Conservation (phyloP, 2,329 filamentous ascomycete genomes). For the Alternaria gansuensis region DNA sequence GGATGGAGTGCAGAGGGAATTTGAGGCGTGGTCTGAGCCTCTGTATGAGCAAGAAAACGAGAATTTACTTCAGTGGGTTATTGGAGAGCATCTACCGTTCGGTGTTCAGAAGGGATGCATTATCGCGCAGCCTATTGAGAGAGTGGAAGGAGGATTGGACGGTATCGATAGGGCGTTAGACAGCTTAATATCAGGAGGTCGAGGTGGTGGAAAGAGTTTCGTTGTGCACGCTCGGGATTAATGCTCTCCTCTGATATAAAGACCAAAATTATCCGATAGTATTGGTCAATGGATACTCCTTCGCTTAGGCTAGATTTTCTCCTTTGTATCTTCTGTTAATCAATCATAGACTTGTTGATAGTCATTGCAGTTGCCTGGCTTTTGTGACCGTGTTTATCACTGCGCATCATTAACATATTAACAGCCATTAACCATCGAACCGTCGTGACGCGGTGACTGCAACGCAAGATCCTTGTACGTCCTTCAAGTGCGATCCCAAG, state of each 20-base stretch:
- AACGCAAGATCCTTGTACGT: neutral
- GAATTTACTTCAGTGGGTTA: neutral
- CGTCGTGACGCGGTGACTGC: neutral
- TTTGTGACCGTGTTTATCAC: neutral
- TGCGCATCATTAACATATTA: neutral
- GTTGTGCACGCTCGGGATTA: neutral
- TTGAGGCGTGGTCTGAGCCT: conserved; percentile 1
- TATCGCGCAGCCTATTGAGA: neutral
- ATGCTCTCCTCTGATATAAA: neutral
- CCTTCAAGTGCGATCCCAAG: neutral
- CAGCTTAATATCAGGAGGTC: neutral
- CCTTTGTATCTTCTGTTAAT: neutral
- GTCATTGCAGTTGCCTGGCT: too few species aligned
- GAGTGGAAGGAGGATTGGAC: neutral
- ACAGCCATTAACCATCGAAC: neutral
- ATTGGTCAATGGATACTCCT: neutral
- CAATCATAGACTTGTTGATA: too few species aligned
- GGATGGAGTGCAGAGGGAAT: neutral
- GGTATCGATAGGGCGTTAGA: neutral
- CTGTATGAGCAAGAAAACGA: neutral
- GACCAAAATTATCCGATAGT: neutral
- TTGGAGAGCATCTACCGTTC: conserved; percentile 1
- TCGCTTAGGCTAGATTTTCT: neutral
- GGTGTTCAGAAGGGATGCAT: conserved; percentile 2
- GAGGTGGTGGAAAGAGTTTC: neutral